Conservation (phyloP, 2,329 filamentous ascomycete species). For the Botrytis sinoallii region DNA sequence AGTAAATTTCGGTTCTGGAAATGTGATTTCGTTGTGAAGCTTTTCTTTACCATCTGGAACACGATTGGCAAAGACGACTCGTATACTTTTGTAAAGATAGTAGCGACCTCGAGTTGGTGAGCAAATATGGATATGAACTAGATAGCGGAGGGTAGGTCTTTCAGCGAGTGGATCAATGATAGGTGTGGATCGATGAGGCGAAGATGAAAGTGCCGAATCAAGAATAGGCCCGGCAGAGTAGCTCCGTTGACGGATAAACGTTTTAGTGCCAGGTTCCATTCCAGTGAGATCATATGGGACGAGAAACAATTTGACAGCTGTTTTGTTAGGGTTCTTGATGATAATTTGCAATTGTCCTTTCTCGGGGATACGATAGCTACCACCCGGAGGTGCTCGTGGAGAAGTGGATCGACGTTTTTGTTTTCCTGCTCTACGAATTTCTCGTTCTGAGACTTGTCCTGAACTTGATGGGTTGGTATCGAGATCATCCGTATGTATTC, state of each 20-base stretch:
- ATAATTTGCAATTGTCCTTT: slow-evolving; percentile 94
- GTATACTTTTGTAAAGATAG: slow-evolving; percentile 87
- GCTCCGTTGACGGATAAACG: slow-evolving; percentile 89
- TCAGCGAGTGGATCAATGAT: slow-evolving; percentile 41
- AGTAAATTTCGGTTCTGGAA: slow-evolving; percentile 83
- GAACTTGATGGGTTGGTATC: slow-evolving; percentile 27
- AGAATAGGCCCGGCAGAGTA: slow-evolving; percentile 86
- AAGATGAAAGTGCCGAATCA: slow-evolving; percentile 46
- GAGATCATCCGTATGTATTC: slow-evolving; percentile 27
- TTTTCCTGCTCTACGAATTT: slow-evolving; percentile 50
- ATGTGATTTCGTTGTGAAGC: slow-evolving; percentile 82
- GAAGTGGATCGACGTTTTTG: slow-evolving; percentile 57
- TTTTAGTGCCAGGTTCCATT: slow-evolving; percentile 93
- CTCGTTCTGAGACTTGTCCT: slow-evolving; percentile 35
- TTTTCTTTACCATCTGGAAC: slow-evolving; percentile 95
- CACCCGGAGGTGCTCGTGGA: slow-evolving; percentile 72
- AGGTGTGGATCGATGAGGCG: slow-evolving; percentile 20
- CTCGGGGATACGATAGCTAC: slow-evolving; percentile 90
- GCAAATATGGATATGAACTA: slow-evolving; percentile 92
- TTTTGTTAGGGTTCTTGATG: slow-evolving; percentile 98
- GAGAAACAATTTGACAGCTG: slow-evolving; percentile 91
- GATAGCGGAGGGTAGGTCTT: slow-evolving; percentile 77
- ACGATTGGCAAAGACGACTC: slow-evolving; percentile 94
- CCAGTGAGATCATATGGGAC: slow-evolving; percentile 88
- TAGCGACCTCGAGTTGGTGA: slow-evolving; percentile 78